These are phyloP conservation scores for Hordeum marinum DNA, from an alignment of 176 grass and related monocot species.

Conservation along the genomic window DNA sequence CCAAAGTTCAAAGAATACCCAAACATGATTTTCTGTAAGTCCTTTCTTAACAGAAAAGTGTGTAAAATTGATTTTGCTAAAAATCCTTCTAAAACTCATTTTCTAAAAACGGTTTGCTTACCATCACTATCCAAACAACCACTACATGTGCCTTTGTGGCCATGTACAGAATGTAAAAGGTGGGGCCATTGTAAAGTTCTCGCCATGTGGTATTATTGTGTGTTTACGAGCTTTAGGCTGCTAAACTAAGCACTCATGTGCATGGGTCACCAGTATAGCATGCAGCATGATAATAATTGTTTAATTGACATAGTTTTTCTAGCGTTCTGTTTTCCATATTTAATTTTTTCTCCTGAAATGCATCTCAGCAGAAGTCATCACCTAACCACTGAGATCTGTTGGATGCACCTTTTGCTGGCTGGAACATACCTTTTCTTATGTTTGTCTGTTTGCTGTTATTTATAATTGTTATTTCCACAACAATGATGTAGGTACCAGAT, in stretches of 20 bases:
- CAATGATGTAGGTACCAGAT: constrained; percentile 58
- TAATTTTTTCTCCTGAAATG: constrained; percentile 20
- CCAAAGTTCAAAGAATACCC: no score
- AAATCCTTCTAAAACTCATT: no score
- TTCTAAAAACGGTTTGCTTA: no score
- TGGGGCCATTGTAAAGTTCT: neutral
- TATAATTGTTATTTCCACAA: constrained; percentile 4
- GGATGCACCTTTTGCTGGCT: neutral
- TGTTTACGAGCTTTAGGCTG: neutral
- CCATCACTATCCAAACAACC: no score
- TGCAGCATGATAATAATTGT: neutral
- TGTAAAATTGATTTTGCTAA: no score
- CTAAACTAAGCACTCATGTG: constrained; percentile 19
- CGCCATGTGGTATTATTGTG: neutral
- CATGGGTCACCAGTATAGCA: neutral
- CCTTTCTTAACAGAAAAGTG: no score
- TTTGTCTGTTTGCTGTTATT: constrained; percentile 14
- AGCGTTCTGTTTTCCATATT: constrained; percentile 1
- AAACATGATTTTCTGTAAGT: no score
- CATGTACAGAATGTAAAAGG: neutral
- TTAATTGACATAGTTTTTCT: constrained; percentile 19
- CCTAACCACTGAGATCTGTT: neutral
- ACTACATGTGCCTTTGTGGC: neutral
- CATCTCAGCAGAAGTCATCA: constrained; percentile 9
- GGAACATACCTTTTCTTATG: constrained; percentile 16